Evolutionary conservation across 164 flowering plant genomes (phyloP).

Genomic region (Magnolia sinica): DNA sequence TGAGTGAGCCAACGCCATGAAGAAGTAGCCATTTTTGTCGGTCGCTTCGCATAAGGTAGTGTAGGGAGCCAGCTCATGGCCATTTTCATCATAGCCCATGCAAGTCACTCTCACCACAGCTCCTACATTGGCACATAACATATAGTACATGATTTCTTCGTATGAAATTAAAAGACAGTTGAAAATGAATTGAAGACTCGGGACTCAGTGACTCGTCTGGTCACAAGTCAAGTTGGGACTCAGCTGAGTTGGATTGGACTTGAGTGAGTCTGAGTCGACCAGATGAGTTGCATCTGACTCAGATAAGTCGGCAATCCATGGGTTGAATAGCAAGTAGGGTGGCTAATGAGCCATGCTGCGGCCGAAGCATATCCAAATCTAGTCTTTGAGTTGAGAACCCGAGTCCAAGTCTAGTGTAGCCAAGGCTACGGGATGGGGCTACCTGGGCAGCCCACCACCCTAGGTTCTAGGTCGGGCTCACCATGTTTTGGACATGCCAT

Average conservation of each 20-base stretch:
- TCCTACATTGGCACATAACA: conserved; percentile 17
- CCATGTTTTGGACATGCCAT: too few species aligned
- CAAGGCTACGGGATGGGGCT: too few species aligned
- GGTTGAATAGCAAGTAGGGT: too few species aligned
- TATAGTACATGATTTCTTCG: neutral
- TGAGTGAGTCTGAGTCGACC: neutral
- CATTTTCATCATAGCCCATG: conserved; percentile 22
- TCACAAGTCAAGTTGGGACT: neutral
- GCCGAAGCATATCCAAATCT: too few species aligned
- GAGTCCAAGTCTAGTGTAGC: too few species aligned
- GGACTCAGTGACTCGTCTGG: neutral
- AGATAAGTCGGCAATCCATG: too few species aligned
- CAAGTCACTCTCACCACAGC: conserved; percentile 42
- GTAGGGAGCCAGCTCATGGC: conserved; percentile 28
- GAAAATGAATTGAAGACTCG: neutral
- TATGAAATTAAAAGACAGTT: neutral
- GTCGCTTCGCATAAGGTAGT: conserved; percentile 28
- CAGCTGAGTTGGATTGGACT: neutral
- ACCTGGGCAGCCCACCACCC: too few species aligned
- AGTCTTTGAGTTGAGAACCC: too few species aligned
- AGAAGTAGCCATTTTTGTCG: conserved; percentile 38
- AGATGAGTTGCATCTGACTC: too few species aligned
- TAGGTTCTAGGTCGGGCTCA: too few species aligned
- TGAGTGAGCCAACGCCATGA: conserved; percentile 21
- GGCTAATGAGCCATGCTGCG: too few species aligned